These are phyloP conservation scores for Histomonas meleagridis DNA, from an alignment of 208 protist genomes.

Conservation along the genomic window DNA sequence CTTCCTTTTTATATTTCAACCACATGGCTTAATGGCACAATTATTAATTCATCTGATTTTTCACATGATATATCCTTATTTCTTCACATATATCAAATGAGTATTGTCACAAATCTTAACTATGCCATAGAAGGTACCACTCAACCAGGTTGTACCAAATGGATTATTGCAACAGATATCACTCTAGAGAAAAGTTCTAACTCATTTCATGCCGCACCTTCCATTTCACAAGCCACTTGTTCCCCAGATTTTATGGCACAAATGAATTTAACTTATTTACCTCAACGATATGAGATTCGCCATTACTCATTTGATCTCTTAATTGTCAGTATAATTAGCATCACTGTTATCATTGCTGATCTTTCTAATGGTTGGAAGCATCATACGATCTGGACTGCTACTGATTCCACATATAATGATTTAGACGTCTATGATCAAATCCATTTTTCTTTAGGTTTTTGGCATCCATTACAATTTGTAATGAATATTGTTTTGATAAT, in stretches of 20 bases:
- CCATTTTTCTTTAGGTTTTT: slow-evolving; percentile 3
- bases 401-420: background rate
- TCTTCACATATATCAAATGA: background rate
- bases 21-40: background rate
- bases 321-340: background rate
- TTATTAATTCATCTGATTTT: background rate
- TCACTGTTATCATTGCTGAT: background rate
- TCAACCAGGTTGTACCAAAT: background rate
- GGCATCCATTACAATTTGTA: background rate
- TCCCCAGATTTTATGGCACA: background rate
- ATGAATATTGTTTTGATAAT: background rate
- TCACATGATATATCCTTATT: background rate
- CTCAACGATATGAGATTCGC: too few relatives aligned
- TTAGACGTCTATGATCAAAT: background rate
- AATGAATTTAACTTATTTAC: background rate
- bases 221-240: background rate
- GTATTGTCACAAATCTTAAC: background rate
- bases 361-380: background rate
- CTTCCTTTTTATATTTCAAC: background rate
- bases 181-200: background rate
- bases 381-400: background rate
- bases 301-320: background rate
- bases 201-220: background rate
- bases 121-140: background rate
- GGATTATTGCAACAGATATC: background rate